Conservation (phyloP, 2,329 filamentous ascomycete genomes). For the Pseudogymnoascus sp. region DNA sequence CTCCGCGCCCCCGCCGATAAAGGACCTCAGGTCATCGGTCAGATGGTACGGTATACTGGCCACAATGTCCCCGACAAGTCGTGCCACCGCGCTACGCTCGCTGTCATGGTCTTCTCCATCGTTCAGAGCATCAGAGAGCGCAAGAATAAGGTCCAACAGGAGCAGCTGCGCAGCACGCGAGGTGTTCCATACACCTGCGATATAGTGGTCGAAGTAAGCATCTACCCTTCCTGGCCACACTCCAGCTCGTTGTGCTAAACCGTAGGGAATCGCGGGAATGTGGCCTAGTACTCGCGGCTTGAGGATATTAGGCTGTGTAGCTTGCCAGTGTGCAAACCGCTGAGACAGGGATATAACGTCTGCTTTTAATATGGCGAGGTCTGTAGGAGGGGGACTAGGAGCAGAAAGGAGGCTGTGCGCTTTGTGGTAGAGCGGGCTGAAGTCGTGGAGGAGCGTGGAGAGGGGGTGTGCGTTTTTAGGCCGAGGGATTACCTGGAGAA, state of each 20-base stretch:
- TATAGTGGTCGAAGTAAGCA: slow-evolving; percentile 48
- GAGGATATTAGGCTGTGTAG: slow-evolving; percentile 12
- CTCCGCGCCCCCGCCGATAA: slow-evolving; percentile 11
- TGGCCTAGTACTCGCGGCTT: slow-evolving; percentile 11
- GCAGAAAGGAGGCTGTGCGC: background rate
- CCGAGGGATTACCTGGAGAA: background rate
- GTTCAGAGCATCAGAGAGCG: slow-evolving; percentile 2
- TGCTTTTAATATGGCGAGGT: slow-evolving; percentile 2
- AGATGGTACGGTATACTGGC: slow-evolving; percentile 21
- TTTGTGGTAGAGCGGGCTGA: background rate
- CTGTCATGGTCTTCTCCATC: background rate
- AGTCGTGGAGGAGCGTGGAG: background rate
- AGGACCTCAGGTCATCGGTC: slow-evolving; percentile 16
- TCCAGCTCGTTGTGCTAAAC: slow-evolving; percentile 30
- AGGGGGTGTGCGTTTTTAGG: background rate
- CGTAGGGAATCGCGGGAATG: background rate
- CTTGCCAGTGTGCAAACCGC: slow-evolving; percentile 14
- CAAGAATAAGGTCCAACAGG: slow-evolving; percentile 42
- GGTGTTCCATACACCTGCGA: slow-evolving; percentile 48
- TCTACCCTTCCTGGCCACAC: slow-evolving; percentile 51
- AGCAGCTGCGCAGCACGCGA: slow-evolving; percentile 43
- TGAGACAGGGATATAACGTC: slow-evolving; percentile 8
- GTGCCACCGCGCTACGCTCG: background rate
- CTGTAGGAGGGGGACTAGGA: background rate
- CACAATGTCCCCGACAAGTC: slow-evolving; percentile 15